These are phyloP conservation scores for Eimeria tenella DNA, from an alignment of 169 alveolate genomes.

Conservation along the genomic window DNA sequence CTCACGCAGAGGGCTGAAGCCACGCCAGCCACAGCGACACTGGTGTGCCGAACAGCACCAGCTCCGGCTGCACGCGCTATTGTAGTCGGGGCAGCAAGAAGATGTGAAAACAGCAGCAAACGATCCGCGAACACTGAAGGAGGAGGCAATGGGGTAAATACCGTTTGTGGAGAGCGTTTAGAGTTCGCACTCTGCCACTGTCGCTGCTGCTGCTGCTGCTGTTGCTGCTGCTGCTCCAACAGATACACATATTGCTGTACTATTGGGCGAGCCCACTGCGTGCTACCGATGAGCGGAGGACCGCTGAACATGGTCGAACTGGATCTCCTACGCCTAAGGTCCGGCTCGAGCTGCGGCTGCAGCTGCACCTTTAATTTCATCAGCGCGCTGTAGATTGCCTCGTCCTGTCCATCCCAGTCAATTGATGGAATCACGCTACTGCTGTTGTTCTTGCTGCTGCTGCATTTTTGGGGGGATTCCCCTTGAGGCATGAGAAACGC, in stretches of 20 bases:
- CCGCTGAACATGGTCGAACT: neutral
- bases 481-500: neutral
- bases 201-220: slow-evolving; percentile 13
- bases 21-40: neutral
- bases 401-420: slow-evolving; percentile 68
- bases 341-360: neutral
- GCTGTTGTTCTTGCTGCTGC: slow-evolving; percentile 22
- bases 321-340: neutral
- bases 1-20: slow-evolving; percentile 52
- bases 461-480: neutral
- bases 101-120: slow-evolving; percentile 33
- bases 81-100: slow-evolving; percentile 12
- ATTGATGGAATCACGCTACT: slow-evolving; percentile 6
- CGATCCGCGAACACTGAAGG: slow-evolving; percentile 45
- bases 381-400: slow-evolving; percentile 13
- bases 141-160: neutral
- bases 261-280: slow-evolving; percentile 22
- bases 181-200: neutral
- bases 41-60: neutral
- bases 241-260: slow-evolving; percentile 57
- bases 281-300: slow-evolving; percentile 9
- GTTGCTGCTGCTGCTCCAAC: slow-evolving; percentile 44
- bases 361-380: slow-evolving; percentile 29
- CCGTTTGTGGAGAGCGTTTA: neutral
- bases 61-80: neutral